Evolutionary conservation across 2,329 filamentous ascomycete species (phyloP), one percentile per base, ranked within the genome.

Genomic region (Leptographium flavum): DNA sequence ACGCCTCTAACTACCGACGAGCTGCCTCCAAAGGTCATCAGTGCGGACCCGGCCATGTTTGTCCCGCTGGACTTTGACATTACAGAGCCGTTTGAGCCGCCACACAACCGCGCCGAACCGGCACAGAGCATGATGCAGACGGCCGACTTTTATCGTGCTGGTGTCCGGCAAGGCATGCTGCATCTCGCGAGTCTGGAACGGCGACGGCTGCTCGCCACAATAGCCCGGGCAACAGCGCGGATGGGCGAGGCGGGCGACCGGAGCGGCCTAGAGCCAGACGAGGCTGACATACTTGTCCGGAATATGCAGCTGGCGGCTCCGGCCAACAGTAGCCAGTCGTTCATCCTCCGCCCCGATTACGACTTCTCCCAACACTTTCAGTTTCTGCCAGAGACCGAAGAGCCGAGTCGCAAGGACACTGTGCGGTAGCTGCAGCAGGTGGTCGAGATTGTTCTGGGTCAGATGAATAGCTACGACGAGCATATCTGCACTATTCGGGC

Each of bases 141-240:
- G 28, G 47, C 63, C 31, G 59, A 63, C 28, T 52, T 53, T 43
- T 56, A 61, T 43, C 52, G 52, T 13, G 46, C 46, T 2, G 57
- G 52, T 14, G 58, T 63, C 19, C 53, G 53, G 25, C 52, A 57
- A 21, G 63, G 62, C 38, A 47, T 63, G 21, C 32, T 57, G 25
- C 56, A 56, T 47, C 55, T 63, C 40, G 59, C 61, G 32, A 53
- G 57, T 40, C 56, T 60, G 19, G 61, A 64, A 49, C 57, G 57
- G 45, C 47, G 45, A 22, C 60, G 60, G 14, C 54, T 60, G 25
- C 35, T 60, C 3, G 50, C 49, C 11, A 43, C 22, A 13, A 35
- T 31, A 8, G 50, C 53, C 42, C 35, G 19, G 19, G 19, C 35
- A 13, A 21, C 35, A 15, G 35, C 35, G 23, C 35, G 8, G 2